Evolutionary conservation across 257 asterid species (phyloP).

Genomic region (Jaltomata sinuosa): DNA sequence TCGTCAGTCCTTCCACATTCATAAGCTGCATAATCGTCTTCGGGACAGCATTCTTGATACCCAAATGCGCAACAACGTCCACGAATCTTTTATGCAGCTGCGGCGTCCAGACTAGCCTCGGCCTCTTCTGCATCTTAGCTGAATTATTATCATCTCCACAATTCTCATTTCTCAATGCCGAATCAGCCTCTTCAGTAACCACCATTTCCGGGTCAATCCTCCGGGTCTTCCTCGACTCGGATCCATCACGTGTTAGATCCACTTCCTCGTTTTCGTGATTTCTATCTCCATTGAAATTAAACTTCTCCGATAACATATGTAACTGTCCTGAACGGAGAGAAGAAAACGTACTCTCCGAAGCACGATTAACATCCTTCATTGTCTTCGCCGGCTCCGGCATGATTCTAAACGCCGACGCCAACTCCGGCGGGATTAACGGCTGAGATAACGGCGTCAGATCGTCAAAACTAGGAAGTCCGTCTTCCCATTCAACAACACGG

Average conservation of each 20-base stretch:
- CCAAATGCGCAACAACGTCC: constrained; percentile 22
- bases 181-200: constrained; percentile 8
- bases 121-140: constrained; percentile 3
- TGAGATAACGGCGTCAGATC: constrained; percentile 18
- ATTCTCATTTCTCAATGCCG: neutral
- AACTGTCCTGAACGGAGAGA: neutral
- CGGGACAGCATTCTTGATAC: constrained; percentile 20
- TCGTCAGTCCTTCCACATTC: constrained; percentile 21
- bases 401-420: constrained; percentile 18
- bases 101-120: constrained; percentile 23
- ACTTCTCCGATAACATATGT: neutral
- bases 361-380: constrained; percentile 14
- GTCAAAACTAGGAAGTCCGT: constrained; percentile 10
- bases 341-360: constrained; percentile 9
- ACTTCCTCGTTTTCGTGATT: constrained; percentile 3
- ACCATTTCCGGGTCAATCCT: constrained; percentile 5
- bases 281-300: neutral
- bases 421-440: constrained; percentile 10
- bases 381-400: constrained; percentile 8
- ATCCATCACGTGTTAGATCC: constrained; percentile 10
- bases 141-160: neutral
- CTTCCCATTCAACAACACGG: constrained; percentile 12
- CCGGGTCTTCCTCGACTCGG: constrained; percentile 9
- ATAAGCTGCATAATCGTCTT: constrained; percentile 22
- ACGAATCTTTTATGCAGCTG: constrained; percentile 23